Base-by-base conservation (phyloP, 2,329 filamentous ascomycete genomes). In the Talaromyces sp. region DNA sequence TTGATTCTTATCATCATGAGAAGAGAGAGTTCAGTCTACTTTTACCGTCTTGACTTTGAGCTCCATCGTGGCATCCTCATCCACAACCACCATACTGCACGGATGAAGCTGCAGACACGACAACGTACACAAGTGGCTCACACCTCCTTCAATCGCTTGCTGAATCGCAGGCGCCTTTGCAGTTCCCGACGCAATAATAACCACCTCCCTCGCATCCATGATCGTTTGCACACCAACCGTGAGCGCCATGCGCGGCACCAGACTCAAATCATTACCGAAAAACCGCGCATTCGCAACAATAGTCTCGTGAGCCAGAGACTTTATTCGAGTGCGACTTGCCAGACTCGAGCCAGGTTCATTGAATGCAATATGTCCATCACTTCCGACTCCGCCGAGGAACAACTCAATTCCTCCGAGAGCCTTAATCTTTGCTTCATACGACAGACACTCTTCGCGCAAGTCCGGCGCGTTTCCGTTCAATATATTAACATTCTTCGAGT, bases 281-380 rank as follows among this genome's bases (percentile, higher is more conserved):
- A 92, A 92, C 67, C 90, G 82, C 25, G 88, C 89, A 78, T 93
- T 93, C 68, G 90, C 90, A 4, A 91, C 80, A 67, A 92, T 91
- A 1, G 90, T 93, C 76, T 92, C 90, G 72, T 91, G 90, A 36
- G 90, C 89, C 61, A 92, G 81, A 1, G 90, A 92, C 84, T 92
- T 92, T 74, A 92, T 89, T 69, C 90, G 83, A 15, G 90, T 93
- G 49, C 89, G 83, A 58, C 88, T 90, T 66, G 86, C 84, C 68
- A 93, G 80, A 68, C 86, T 90, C n/a, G 88, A 91, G 58, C 90
- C 90, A 5, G 90, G 90, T 78, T 93, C 90, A 75, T 93, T 92
- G 84, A 93, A 93, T 61, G 90, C 90, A 70, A 93, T 90, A 76
- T 93, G 90, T n/a, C 90, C 90, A 75, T 93, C 90, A 65, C 89